Base-by-base conservation (phyloP, 805 yeast genomes). In the Candida berthetii region DNA sequence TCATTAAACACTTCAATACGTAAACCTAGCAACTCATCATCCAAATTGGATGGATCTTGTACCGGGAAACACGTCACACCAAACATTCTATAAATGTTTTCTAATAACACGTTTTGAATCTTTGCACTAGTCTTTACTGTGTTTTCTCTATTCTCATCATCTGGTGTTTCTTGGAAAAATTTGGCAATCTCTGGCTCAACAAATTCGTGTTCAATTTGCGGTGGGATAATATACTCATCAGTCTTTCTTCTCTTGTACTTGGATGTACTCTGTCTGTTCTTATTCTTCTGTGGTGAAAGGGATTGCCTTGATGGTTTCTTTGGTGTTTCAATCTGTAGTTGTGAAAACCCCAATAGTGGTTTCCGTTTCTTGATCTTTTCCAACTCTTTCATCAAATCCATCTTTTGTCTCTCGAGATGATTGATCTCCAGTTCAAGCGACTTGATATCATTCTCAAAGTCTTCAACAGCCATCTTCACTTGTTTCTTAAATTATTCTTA, bases 61-160 rank as follows among this genome's bases (percentile, higher is more conserved):
- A 65, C 53, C 0, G 71, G 71, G 42, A 68, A 66, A 9, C 57
- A 55, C 3, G 69, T 65, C 3, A 65, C 60, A 1, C 72, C 72
- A 51, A 65, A 58, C 51, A 62, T 48, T 39, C 72, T 54, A 38
- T 58, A 66, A 4, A 55, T 47, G 43, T 63, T 65, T 45, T 66
- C 71, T 9, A 59, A 14, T 1, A 51, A 31, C 1, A 63, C 54
- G 18, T 53, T 48, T 3, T 50, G 44, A 4, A 48, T 40, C 29
- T 45, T 48, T 24, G 36, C 31, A 6, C 7, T 25, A 4, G 10
- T 19, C 31, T 14, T 27, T 25, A 32, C 19, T 3, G 25, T 31
- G 7, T 34, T 25, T 8, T 15, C 8, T 29, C n/a, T 7, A n/a
- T 36, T 41, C 5, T 34, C 17, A 5, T 8, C 29, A 16, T 32